Percentiles rank a stretch among this genome's conserved stretches.
These are phyloP conservation scores for Syzygium aromaticum DNA, from an alignment of 345 rosid genomes.

Conservation along the genomic window DNA sequence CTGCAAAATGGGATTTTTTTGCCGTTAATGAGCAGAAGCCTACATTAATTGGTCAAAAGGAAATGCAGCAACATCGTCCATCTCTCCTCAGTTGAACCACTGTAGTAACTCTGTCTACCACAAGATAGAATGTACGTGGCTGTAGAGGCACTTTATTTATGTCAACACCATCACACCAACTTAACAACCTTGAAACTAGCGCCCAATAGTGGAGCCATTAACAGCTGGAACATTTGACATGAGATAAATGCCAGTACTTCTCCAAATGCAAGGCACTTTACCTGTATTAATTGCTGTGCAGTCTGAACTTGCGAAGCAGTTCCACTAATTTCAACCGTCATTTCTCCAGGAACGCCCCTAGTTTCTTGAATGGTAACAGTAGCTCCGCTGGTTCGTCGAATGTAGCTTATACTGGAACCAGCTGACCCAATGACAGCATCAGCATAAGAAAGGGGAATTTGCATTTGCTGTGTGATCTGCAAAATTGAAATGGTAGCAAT, in stretches of 20 bases:
- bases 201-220: neutral
- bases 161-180: neutral
- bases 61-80: neutral
- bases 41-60: neutral
- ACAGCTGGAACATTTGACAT: neutral
- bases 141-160: neutral
- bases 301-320: conserved; percentile 91
- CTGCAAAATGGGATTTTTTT: conserved; percentile 27
- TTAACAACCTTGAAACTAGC: neutral
- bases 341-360: conserved; percentile 92
- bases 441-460: conserved; percentile 84
- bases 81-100: neutral
- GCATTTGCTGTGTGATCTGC: conserved; percentile 91
- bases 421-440: conserved; percentile 98
- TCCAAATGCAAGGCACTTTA: conserved; percentile 7
- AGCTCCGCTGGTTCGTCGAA: conserved; percentile 95
- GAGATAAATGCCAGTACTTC: neutral
- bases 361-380: conserved; percentile 95
- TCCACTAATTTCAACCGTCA: conserved; percentile 99
- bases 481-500: neutral
- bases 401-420: conserved; percentile 93
- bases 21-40: neutral
- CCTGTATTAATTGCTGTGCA: conserved; percentile 98
- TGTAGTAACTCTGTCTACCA: neutral
- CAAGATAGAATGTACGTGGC: neutral